Conservation (phyloP, 352 stramenopile species). For the Pythium rhizo-oryzae region DNA sequence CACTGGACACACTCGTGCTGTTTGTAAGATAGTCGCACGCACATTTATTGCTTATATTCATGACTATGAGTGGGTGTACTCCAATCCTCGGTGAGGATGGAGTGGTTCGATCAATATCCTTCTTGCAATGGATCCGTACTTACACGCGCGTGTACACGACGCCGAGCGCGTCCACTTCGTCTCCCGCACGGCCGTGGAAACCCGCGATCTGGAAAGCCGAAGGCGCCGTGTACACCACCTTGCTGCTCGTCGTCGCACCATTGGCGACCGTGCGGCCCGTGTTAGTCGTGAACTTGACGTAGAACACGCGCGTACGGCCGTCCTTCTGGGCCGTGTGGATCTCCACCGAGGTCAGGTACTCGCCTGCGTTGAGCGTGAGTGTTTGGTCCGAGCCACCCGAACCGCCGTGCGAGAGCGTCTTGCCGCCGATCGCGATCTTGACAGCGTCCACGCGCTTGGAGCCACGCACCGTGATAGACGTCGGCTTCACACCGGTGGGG, state of each 20-base stretch:
- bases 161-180: conserved; percentile 45
- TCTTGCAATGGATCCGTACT: neutral
- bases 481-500: conserved; percentile 31
- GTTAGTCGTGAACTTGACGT: conserved; percentile 43
- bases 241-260: conserved; percentile 36
- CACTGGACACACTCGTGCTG: too few relatives aligned
- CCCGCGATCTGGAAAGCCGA: conserved; percentile 40
- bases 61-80: too few relatives aligned
- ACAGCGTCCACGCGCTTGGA: conserved; percentile 41
- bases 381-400: conserved; percentile 37
- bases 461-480: conserved; percentile 39
- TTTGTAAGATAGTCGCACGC: too few relatives aligned
- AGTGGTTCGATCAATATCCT: too few relatives aligned
- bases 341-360: conserved; percentile 55
- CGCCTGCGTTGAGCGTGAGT: conserved; percentile 39
- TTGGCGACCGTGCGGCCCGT: conserved; percentile 33
- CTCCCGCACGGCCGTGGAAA: conserved; percentile 18
- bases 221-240: conserved; percentile 37
- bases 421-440: conserved; percentile 28
- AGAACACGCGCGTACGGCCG: conserved; percentile 45
- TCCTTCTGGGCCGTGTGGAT: conserved; percentile 49
- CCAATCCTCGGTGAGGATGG: too few relatives aligned
- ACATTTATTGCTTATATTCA: too few relatives aligned
- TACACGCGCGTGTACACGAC: conserved; percentile 42
- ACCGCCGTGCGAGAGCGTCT: conserved; percentile 41